Evolutionary conservation across 1,139 yeast species (phyloP).

Genomic region (Kurtzmaniella quercitrusa): DNA sequence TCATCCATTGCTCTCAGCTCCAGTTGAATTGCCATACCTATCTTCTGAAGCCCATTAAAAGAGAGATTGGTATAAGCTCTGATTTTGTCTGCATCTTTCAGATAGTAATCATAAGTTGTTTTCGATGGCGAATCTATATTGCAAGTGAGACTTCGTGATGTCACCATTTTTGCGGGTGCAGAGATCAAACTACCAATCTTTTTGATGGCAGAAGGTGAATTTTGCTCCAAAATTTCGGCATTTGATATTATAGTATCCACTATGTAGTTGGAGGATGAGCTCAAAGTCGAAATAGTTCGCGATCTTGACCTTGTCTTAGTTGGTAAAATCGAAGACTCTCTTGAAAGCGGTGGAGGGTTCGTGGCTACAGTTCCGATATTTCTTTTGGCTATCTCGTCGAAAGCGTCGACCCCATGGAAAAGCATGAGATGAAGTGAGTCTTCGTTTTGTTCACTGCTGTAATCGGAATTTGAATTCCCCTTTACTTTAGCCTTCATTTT

Average conservation of each 20-base stretch:
- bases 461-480: conserved; percentile 17
- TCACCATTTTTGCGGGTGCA: conserved; percentile 1
- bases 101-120: background rate
- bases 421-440: conserved; percentile 59
- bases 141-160: background rate
- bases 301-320: background rate
- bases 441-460: conserved; percentile 40
- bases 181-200: conserved; percentile 1
- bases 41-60: conserved; percentile 24
- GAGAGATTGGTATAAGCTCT: conserved; percentile 19
- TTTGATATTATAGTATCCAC: background rate
- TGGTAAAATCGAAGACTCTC: background rate
- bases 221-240: background rate
- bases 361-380: too few relatives aligned
- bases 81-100: background rate
- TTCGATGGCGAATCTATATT: background rate
- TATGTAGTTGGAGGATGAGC: conserved; percentile 10
- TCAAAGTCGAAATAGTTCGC: conserved; percentile 17
- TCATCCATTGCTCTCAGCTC: conserved; percentile 21
- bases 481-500: conserved; percentile 15
- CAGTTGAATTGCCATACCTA: conserved; percentile 34
- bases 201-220: conserved; percentile 1
- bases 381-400: conserved; percentile 12
- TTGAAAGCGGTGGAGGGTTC: too few relatives aligned
- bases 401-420: conserved; percentile 31